Evolutionary conservation across 2,329 filamentous ascomycete species (phyloP), one percentile per base, ranked within the genome.

Genomic region (Fusarium buharicum): DNA sequence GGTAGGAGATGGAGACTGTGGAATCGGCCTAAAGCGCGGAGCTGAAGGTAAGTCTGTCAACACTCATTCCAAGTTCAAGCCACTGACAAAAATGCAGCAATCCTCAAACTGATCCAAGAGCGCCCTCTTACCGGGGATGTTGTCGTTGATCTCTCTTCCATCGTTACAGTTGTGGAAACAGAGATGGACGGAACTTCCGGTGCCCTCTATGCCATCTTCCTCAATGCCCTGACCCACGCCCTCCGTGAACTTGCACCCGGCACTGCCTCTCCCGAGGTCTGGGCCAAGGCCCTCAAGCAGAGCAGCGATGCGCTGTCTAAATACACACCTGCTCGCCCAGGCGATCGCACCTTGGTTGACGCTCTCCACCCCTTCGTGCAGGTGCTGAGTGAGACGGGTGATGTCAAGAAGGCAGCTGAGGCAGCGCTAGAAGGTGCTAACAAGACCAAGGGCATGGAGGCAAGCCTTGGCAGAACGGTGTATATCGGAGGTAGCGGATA

Each of bases 321-420:
- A 72, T 98, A 98, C 76, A 99, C 95, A 2, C 93, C 94, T 1
- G 95, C 95, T 1, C 87, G 89, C 49, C 90, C 90, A 0, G 95
- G 95, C 24, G 95, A 99, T 74, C 85, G 95, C 46, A 99, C 95
- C 0, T 79, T 98, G 31, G 85, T 98, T 30, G 95, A 99, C 76
- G 93, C 94, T 2, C 81, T 99, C 45, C 86, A 91, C 61, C 95
- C 95, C 2, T 99, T 98, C 73, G 88, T 96, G 47, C 85, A 92
- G 38, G 85, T 83, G 4, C 82, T 98, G 3, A 81, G 78, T 7
- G 76, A 84, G 70, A 88, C 87, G 1, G 86, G 85, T 13, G 85
- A 91, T 72, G 74, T 95, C 17, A 83, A 86, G 64, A 82, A 87
- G 72, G 93, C 95, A 8, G 92, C 92, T 0, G 81, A 86, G 68